A percentile compares a stretch with the other conserved stretches of the same genome.
Evolutionary conservation across 306 rosid species (phyloP).

Genomic region (Dryas alaskensis): DNA sequence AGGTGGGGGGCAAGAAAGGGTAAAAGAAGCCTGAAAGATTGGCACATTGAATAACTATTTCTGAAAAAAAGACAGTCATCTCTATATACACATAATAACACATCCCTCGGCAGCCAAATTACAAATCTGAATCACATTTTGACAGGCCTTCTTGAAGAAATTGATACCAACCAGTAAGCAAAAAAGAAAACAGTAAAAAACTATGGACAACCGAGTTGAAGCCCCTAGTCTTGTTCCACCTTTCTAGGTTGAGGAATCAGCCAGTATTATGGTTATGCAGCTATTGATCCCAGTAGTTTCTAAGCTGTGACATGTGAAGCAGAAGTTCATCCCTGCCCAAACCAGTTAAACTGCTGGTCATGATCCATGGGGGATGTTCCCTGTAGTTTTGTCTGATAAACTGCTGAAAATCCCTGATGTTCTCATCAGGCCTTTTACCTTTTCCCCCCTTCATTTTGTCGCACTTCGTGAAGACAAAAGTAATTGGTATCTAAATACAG

Average conservation of each 20-base stretch:
- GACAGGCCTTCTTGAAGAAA: neutral
- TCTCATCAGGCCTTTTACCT: conserved; percentile 79
- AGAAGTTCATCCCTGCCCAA: conserved; percentile 87
- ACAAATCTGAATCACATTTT: conserved; percentile 9
- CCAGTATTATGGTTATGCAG: neutral
- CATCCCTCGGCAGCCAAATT: neutral
- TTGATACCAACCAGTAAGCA: neutral
- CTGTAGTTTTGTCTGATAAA: conserved; percentile 60
- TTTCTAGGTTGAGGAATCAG: neutral
- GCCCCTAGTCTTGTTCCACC: neutral
- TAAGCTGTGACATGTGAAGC: conserved; percentile 77
- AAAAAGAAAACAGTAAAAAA: neutral
- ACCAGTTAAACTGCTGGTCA: conserved; percentile 91
- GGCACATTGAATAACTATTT: neutral
- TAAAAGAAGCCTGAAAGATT: neutral
- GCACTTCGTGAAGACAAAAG: conserved; percentile 88
- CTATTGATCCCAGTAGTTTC: conserved; percentile 87
- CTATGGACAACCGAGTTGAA: neutral
- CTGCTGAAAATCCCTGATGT: conserved; percentile 73
- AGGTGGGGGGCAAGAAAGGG: too few relatives aligned
- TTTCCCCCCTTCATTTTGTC: conserved; percentile 73
- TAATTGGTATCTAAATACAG: conserved; percentile 66
- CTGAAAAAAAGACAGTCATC: neutral
- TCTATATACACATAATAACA: conserved; percentile 7
- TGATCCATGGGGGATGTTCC: conserved; percentile 84